A percentile compares a stretch with the other conserved stretches of the same genome.
Evolutionary conservation across 2,329 filamentous ascomycete genomes (phyloP).

Genomic region (Keithomyces neogunnii): DNA sequence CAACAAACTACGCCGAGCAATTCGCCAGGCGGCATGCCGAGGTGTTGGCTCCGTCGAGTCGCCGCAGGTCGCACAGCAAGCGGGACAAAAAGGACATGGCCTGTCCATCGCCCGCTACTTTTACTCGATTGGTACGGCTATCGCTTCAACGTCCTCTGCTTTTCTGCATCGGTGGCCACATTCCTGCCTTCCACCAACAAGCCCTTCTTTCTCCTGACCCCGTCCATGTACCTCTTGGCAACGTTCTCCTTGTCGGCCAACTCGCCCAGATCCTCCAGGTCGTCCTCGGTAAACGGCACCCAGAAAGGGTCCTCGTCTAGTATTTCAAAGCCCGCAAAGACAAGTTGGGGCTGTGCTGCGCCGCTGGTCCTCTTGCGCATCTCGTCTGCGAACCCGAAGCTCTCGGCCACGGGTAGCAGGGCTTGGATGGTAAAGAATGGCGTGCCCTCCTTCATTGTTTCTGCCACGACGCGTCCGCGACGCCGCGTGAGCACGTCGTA

Average conservation of each 20-base stretch:
- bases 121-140: slow-evolving; percentile 18
- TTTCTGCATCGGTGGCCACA: slow-evolving; percentile 81
- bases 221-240: slow-evolving; percentile 91
- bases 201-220: slow-evolving; percentile 79
- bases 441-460: slow-evolving; percentile 88
- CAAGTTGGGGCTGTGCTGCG: slow-evolving; percentile 82
- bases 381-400: slow-evolving; percentile 92
- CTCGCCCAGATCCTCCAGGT: slow-evolving; percentile 92
- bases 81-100: too few species aligned
- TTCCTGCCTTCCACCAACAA: slow-evolving; percentile 71
- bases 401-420: slow-evolving; percentile 83
- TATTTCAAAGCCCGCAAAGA: slow-evolving; percentile 88
- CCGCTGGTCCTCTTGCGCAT: slow-evolving; percentile 92
- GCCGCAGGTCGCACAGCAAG: too few species aligned
- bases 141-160: slow-evolving; percentile 66
- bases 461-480: slow-evolving; percentile 78
- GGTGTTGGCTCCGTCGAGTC: too few species aligned
- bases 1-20: too few species aligned
- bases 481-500: slow-evolving; percentile 97
- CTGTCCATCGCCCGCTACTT: too few species aligned
- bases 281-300: slow-evolving; percentile 89
- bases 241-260: slow-evolving; percentile 91
- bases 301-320: slow-evolving; percentile 95
- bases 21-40: too few species aligned
- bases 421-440: slow-evolving; percentile 94